These are phyloP conservation scores for Albifimbria verrucaria DNA, from an alignment of 2,329 filamentous ascomycete species.

Conservation along the genomic window DNA sequence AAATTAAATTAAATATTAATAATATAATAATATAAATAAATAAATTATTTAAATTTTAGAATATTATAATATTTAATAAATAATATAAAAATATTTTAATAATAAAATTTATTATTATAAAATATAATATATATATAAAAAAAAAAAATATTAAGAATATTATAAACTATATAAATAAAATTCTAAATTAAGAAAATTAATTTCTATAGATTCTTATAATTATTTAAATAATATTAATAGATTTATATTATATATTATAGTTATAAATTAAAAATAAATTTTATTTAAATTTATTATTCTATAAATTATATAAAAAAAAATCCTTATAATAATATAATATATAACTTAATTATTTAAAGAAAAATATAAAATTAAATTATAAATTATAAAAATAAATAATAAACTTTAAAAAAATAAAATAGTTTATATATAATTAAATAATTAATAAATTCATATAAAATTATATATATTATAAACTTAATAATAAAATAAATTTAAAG, in stretches of 20 bases:
- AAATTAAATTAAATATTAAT: neutral
- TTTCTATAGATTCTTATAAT: neutral
- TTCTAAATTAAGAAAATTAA: neutral
- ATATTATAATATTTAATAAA: neutral
- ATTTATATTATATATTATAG: neutral
- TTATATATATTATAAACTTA: neutral
- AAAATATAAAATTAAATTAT: neutral
- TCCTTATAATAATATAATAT: neutral
- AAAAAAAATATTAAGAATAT: neutral
- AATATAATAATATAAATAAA: neutral
- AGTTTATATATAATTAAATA: neutral
- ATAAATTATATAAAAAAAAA: neutral
- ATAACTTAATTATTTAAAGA: neutral
- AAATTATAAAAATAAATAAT: neutral
- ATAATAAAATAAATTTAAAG: neutral
- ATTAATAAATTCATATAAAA: neutral
- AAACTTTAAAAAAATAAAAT: neutral
- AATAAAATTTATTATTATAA: too few relatives aligned
- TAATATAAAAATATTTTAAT: neutral
- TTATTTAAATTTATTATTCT: neutral
- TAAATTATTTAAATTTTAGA: neutral
- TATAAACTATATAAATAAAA: neutral
- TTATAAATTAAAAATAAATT: neutral
- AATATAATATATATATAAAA: neutral
- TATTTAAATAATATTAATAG: too few relatives aligned